Percentiles rank a stretch among this genome's conserved stretches.
phyloP scores from a whole-genome alignment of 768 basidiomycete genomes.

The Auricularia heimuer region DNA sequence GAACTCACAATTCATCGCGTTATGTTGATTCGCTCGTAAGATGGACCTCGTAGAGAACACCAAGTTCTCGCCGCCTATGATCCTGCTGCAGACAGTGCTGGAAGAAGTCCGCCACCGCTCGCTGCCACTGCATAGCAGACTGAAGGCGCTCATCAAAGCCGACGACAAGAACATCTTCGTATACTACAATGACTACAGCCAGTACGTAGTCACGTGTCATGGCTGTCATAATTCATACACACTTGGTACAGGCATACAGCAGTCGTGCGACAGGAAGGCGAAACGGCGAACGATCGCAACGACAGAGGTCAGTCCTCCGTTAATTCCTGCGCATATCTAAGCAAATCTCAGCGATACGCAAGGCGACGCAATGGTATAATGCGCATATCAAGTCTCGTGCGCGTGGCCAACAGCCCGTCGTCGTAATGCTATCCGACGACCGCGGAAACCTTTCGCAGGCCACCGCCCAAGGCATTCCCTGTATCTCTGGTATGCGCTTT shows the following conservation, averaged over 20 bases:
- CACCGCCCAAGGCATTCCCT: constrained; percentile 47
- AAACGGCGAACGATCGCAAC: constrained; percentile 88
- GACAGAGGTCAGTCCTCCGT: constrained; percentile 60
- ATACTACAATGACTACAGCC: constrained; percentile 80
- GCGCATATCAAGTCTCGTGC: constrained; percentile 57
- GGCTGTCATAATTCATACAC: not conserved
- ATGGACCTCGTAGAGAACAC: constrained; percentile 89
- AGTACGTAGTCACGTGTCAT: constrained; percentile 37
- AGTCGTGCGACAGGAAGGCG: constrained; percentile 61
- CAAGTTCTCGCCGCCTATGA: constrained; percentile 66
- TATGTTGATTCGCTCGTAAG: constrained; percentile 27
- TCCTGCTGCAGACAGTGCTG: constrained; percentile 89
- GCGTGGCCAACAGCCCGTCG: constrained; percentile 38
- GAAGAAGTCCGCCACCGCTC: constrained; percentile 95
- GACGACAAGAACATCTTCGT: constrained; percentile 82
- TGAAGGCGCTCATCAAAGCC: constrained; percentile 72
- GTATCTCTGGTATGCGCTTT: constrained; percentile 45
- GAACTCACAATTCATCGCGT: constrained; percentile 9
- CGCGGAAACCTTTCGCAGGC: constrained; percentile 74
- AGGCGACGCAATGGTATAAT: constrained; percentile 80
- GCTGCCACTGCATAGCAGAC: constrained; percentile 83
- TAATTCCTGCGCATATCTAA: constrained; percentile 1
- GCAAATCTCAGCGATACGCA: constrained; percentile 65
- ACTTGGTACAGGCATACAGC: constrained; percentile 57
- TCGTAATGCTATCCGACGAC: constrained; percentile 87